Evolutionary conservation across 768 basidiomycete species (phyloP).

Genomic region (Amanita thiersii): DNA sequence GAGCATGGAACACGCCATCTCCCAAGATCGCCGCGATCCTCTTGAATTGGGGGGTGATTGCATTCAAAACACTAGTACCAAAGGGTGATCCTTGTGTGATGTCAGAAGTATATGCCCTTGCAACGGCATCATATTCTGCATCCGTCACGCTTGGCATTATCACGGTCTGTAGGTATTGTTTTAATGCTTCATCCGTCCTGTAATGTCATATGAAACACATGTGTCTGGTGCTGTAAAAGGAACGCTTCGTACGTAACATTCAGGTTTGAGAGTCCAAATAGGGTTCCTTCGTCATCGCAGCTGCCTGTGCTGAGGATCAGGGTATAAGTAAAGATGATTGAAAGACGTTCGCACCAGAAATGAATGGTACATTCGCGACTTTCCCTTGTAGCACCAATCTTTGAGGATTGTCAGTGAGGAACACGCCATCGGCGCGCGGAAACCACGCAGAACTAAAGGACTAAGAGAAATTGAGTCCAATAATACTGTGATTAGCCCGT

Average conservation of each 20-base stretch:
- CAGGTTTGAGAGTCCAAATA: constrained; percentile 39
- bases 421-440: constrained; percentile 40
- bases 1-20: constrained; percentile 40
- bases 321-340: background rate
- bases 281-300: constrained; percentile 55
- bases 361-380: constrained; percentile 39
- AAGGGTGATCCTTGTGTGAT: constrained; percentile 43
- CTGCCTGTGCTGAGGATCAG: too few relatives aligned
- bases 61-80: constrained; percentile 35
- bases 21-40: constrained; percentile 41
- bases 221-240: too few relatives aligned
- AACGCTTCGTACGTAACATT: constrained; percentile 45
- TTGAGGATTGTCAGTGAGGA: constrained; percentile 37
- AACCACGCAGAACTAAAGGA: constrained; percentile 38
- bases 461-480: constrained; percentile 14
- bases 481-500: constrained; percentile 11
- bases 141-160: constrained; percentile 25
- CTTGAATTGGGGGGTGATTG: constrained; percentile 40
- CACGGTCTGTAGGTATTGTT: constrained; percentile 14
- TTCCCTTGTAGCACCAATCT: constrained; percentile 32
- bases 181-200: constrained; percentile 18
- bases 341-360: constrained; percentile 26
- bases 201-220: background rate
- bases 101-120: constrained; percentile 29
- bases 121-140: constrained; percentile 20